phyloP scores from a whole-genome alignment of 768 basidiomycete species.

The Baorangia bicolor region DNA sequence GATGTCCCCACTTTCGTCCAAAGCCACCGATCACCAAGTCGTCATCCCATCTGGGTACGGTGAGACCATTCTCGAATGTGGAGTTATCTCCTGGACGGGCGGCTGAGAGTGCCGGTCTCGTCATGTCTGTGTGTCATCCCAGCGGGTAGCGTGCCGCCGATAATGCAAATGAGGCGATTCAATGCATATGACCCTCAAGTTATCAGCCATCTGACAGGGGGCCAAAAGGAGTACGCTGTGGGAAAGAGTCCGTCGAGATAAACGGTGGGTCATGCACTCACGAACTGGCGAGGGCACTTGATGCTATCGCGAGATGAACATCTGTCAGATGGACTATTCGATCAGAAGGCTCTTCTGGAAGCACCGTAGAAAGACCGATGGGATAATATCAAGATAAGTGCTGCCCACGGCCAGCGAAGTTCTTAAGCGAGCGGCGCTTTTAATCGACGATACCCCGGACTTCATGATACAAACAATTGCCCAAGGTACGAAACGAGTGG shows the following conservation, averaged over 20 bases:
- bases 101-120: background rate
- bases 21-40: background rate
- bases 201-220: background rate
- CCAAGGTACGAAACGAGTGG: background rate
- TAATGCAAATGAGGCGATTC: background rate
- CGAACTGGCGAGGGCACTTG: background rate
- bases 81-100: background rate
- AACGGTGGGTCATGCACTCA: background rate
- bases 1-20: background rate
- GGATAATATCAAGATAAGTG: constrained; percentile 8
- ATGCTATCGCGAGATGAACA: background rate
- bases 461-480: background rate
- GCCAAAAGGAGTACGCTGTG: constrained; percentile 9
- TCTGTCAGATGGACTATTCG: background rate
- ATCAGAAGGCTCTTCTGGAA: background rate
- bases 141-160: background rate
- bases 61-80: background rate
- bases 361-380: constrained; percentile 8
- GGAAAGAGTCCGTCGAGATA: background rate
- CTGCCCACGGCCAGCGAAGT: background rate
- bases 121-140: background rate
- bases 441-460: background rate
- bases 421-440: background rate
- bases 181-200: background rate
- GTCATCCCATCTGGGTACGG: background rate